Evolutionary conservation across 768 basidiomycete species (phyloP), one percentile per base, ranked within the genome.

Genomic region (Leucogyrophana mollusca): DNA sequence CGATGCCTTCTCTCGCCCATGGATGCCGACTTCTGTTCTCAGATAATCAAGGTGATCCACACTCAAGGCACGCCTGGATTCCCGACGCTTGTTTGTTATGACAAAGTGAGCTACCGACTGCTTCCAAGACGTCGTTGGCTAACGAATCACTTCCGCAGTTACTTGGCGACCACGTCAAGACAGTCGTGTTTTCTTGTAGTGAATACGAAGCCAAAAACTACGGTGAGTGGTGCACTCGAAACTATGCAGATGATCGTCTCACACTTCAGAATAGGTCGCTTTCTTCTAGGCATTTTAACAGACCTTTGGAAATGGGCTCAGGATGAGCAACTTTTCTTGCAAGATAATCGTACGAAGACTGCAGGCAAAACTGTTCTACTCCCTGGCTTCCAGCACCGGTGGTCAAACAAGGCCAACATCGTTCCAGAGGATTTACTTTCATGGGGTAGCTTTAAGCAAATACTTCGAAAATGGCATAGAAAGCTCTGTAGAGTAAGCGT

Each of bases 131-230:
- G 16, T 21, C 9, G 17, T 22, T 23, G 6, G 20, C 24, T 51
- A 38, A 39, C 42, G 30, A 50, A 33, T 49, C n/a, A 9, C 30
- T 30, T n/a, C 35, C 27, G 18, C 56, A 96, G 91, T 69, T 97
- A 27, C 82, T 98, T 18, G 83, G 84, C 7, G 89, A 92, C 34
- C 85, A 90, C 52, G 76, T 96, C 41, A 85, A 89, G 42, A 83
- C 85, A 5, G 78, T 94, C 9, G 73, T 97, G 18, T 96, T 94
- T 64, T 88, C 91, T 1, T 94, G 93, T 58, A 96, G 94, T 53
- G 95, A 95, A 69, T 91, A 91, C 55, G 94, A 99, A 67, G 94
- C 93, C 10, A 82, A 87, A 41, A 98, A 97, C 65, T 94, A 93
- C 57, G 94, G 94, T 90, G 58, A 24, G 73, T 24, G 9, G 25